These are phyloP conservation scores for Chytriomyces hyalinus DNA, from an alignment of 192 early-diverging fungal species.

Conservation along the genomic window DNA sequence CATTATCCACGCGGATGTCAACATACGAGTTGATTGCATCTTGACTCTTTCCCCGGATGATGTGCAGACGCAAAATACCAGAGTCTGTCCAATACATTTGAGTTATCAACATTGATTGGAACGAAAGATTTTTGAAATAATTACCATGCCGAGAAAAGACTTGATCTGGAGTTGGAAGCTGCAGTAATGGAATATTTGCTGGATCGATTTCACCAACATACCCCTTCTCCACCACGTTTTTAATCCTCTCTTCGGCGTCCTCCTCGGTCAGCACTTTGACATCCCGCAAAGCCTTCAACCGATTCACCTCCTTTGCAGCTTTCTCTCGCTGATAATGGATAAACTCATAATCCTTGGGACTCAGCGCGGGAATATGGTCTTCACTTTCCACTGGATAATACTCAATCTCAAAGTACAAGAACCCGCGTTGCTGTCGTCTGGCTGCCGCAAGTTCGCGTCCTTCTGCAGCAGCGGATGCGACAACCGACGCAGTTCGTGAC, in stretches of 20 bases:
- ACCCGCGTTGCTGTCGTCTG: slow-evolving; percentile 15
- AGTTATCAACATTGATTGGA: not conserved
- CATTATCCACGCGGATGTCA: slow-evolving; percentile 56
- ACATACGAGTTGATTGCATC: slow-evolving; percentile 37
- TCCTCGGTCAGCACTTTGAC: slow-evolving; percentile 18
- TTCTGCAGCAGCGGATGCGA: not conserved
- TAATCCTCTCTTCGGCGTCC: slow-evolving; percentile 9
- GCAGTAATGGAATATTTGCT: not conserved
- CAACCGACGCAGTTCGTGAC: not conserved
- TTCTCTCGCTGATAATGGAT: slow-evolving; percentile 24
- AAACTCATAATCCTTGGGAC: slow-evolving; percentile 12
- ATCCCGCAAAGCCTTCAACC: not conserved
- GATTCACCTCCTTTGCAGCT: slow-evolving; percentile 12
- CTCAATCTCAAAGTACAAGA: slow-evolving; percentile 32
- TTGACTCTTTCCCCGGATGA: slow-evolving; percentile 48
- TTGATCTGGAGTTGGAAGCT: slow-evolving; percentile 4
- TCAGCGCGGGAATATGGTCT: slow-evolving; percentile 3
- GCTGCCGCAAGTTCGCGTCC: not conserved
- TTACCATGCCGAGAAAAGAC: slow-evolving; percentile 33
- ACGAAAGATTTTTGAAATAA: not conserved
- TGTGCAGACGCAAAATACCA: slow-evolving; percentile 58
- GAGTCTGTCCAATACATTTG: slow-evolving; percentile 39
- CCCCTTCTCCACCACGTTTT: slow-evolving; percentile 2
- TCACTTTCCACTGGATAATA: not conserved
- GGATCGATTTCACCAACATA: slow-evolving; percentile 19